Base-by-base conservation (phyloP, 306 rosid species). In the Cucumis cinereus region DNA sequence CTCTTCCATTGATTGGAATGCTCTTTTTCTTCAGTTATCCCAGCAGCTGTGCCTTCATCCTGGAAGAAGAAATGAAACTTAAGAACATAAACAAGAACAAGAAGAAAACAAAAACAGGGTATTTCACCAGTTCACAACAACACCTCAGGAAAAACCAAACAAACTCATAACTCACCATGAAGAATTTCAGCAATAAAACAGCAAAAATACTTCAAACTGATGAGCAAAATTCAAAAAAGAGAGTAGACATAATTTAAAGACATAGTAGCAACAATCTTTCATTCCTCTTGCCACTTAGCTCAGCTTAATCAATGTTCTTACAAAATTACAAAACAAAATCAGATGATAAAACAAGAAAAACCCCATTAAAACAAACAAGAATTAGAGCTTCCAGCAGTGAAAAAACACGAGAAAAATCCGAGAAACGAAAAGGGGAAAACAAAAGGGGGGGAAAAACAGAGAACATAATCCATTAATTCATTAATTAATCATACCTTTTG, bases 1-100 rank as follows among this genome's bases (percentile, higher is more conserved):
- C 77, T 79, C 87, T 90, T 91, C 88, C 93, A 81, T 12, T 78
- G 76, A 83, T 75, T 79, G 75, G 15, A 86, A 77, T 77, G 52
- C 77, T 79, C 66, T 14, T 59, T 53, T 82, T 86, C 91, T 81
- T 82, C 83, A 70, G 78, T 55, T 52, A 74, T 58, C 76, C 81
- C 89, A 79, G 79, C 89, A 79, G 79, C 81, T 59, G 89, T 75
- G 60, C 79, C 86, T 77, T 87, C 90, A 83, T 67, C 89, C 99
- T 86, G 75, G 41, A 24, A 43, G 33, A 41, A 81, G 11, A 69
- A 75, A 33, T 24, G 13, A 70, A 70, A 47, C 1, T 24, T 24
- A 47, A 71, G 59, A 24, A 47, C 40, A 49, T 12, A 24, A 49
- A 8, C 26, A 72, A 28, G 56, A 50, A 26, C 17, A 72, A 8